phyloP scores from a whole-genome alignment of 1,139 yeast genomes.

The Nakaseomyces sp. region DNA sequence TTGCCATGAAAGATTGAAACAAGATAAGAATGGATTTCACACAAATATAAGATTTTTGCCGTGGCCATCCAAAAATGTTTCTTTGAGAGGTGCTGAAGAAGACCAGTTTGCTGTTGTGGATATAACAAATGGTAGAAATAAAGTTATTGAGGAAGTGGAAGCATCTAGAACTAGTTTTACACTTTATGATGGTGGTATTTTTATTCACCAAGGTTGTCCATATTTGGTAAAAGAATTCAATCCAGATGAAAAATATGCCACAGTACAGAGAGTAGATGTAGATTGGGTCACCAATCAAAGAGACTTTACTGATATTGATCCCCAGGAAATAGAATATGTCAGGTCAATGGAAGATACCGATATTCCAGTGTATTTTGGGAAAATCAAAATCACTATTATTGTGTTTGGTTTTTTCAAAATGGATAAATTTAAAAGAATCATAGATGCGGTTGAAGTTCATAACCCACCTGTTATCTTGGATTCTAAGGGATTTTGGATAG shows the following conservation, averaged over 20 bases:
- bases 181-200: constrained; percentile 89
- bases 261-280: constrained; percentile 77
- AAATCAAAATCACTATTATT: constrained; percentile 55
- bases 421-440: constrained; percentile 61
- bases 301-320: constrained; percentile 89
- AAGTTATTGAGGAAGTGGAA: constrained; percentile 84
- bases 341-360: constrained; percentile 47
- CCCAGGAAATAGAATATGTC: constrained; percentile 59
- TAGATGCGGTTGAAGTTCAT: constrained; percentile 88
- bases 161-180: constrained; percentile 84
- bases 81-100: constrained; percentile 77
- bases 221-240: constrained; percentile 80
- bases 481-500: constrained; percentile 88
- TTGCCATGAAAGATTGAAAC: constrained; percentile 39
- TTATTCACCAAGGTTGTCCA: constrained; percentile 86
- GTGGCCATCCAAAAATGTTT: constrained; percentile 66
- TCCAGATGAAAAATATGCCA: constrained; percentile 64
- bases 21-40: constrained; percentile 47
- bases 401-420: constrained; percentile 93
- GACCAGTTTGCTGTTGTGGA: constrained; percentile 81
- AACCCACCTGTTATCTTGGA: constrained; percentile 68
- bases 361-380: constrained; percentile 68
- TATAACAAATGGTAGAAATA: constrained; percentile 62
- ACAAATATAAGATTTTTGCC: constrained; percentile 62
- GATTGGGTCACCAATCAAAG: constrained; percentile 91